These are phyloP conservation scores for Myrica gale DNA, from an alignment of 306 rosid genomes.

Conservation along the genomic window DNA sequence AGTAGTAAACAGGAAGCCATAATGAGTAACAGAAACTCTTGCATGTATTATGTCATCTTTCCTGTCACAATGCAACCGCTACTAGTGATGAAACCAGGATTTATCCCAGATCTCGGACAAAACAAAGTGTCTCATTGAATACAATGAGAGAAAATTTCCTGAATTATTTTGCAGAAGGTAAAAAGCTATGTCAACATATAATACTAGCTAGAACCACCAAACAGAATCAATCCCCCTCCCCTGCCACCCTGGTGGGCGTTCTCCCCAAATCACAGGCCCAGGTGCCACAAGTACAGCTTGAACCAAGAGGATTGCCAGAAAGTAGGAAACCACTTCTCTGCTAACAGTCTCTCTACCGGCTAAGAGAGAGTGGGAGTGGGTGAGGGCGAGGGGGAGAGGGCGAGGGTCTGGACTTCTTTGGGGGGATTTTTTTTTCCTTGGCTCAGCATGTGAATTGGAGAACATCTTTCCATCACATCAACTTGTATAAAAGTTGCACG, in stretches of 20 bases:
- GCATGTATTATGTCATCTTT: neutral
- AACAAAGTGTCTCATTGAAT: neutral
- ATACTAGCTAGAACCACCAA: neutral
- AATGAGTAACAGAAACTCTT: neutral
- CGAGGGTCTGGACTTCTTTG: neutral
- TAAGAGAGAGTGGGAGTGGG: neutral
- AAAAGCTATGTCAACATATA: neutral
- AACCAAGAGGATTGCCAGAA: neutral
- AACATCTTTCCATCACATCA: neutral
- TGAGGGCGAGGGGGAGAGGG: neutral
- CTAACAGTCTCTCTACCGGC: neutral
- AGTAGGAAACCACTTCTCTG: neutral
- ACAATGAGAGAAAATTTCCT: neutral
- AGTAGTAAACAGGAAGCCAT: slow-evolving; percentile 35
- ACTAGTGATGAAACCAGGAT: neutral
- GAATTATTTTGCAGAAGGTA: neutral
- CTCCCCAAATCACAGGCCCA: neutral
- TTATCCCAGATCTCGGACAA: neutral
- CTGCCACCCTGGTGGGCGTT: neutral
- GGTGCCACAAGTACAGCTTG: neutral
- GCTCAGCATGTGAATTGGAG: no score
- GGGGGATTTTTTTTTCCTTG: no score
- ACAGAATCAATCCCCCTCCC: neutral
- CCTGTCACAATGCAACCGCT: neutral
- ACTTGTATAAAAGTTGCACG: neutral